Base-by-base conservation (phyloP, 768 basidiomycete species). In the Kwoniella botswanensis region DNA sequence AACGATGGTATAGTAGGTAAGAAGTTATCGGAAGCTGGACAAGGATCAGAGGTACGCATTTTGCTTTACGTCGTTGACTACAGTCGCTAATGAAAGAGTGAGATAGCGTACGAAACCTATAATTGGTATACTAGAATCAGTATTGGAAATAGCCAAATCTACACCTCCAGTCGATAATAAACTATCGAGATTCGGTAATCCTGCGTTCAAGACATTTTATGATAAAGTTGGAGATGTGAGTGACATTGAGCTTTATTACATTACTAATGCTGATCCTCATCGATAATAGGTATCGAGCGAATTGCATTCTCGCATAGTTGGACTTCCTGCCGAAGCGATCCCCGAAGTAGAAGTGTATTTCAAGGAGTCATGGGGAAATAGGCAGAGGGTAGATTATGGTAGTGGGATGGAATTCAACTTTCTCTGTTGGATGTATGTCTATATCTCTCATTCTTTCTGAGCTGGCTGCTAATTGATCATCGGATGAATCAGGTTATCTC, bases 341-440 rank as follows among this genome's bases (percentile, higher is more conserved):
- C 79, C 85, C 4, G 96, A 98, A 79, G 83, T 97, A 3, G 88
- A 90, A 2, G 86, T 86, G 0, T 99, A 98, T 82, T 91, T 98
- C 78, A 85, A 86, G 46, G 93, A 95, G 79, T 85, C 90, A 17
- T 98, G 95, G 95, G 97, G 97, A 0, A 97, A 92, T 82, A 86
- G 91, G 35, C 88, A 91, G 59, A 86, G 97, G 10, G 94, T 99
- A 65, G 97, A 99, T 84, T 99, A 99, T 84, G 97, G 97, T n/a
- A 97, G 94, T 77, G 97, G 97, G 15, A 98, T 98, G 96, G 97
- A 99, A 80, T 87, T 98, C 55, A 96, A 98, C 84, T 99, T 98
- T 79, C 70, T 98, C 2, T 98, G 95, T 78, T 98, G 94, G 94
- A 80, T 98, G 95, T 97, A 81, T 74, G 93, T 6, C 58, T 1